These are phyloP conservation scores for Porodaedalea pini DNA, from an alignment of 1,284 basidiomycete species.

Conservation along the genomic window DNA sequence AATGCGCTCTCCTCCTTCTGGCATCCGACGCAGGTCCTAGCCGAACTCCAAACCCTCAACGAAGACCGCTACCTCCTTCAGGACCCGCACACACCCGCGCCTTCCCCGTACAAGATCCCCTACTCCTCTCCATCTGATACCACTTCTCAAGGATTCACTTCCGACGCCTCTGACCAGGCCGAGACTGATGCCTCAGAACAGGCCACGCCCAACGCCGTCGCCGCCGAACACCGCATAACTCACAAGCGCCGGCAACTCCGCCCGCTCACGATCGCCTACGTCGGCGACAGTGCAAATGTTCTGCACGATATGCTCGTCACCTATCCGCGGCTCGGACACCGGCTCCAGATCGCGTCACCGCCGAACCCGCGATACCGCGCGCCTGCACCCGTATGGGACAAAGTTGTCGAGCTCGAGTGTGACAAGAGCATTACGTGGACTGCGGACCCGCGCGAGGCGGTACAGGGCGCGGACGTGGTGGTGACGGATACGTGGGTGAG, in stretches of 20 bases:
- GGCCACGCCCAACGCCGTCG: neutral
- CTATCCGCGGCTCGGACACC: constrained; percentile 88
- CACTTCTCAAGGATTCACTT: neutral
- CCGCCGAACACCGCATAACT: constrained; percentile 18
- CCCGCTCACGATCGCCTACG: constrained; percentile 84
- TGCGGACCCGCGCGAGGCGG: constrained; percentile 79
- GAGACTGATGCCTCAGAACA: neutral
- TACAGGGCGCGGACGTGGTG: constrained; percentile 87
- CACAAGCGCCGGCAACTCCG: constrained; percentile 36
- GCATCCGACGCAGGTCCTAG: constrained; percentile 95
- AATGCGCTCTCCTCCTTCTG: constrained; percentile 95
- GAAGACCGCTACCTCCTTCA: constrained; percentile 64
- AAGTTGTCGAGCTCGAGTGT: constrained; percentile 67
- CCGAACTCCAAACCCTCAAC: constrained; percentile 88
- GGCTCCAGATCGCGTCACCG: constrained; percentile 81
- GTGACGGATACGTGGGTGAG: constrained; percentile 98
- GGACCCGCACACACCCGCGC: constrained; percentile 12
- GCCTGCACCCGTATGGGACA: constrained; percentile 77
- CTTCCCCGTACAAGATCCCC: neutral
- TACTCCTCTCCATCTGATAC: neutral
- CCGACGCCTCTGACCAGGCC: neutral
- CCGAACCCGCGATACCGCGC: constrained; percentile 59
- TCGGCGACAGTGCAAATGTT: constrained; percentile 96
- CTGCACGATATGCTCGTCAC: constrained; percentile 97
- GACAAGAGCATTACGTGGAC: constrained; percentile 75